phyloP scores from a whole-genome alignment of 73 alveolate genomes.

The Paramecium sexaurelia region DNA sequence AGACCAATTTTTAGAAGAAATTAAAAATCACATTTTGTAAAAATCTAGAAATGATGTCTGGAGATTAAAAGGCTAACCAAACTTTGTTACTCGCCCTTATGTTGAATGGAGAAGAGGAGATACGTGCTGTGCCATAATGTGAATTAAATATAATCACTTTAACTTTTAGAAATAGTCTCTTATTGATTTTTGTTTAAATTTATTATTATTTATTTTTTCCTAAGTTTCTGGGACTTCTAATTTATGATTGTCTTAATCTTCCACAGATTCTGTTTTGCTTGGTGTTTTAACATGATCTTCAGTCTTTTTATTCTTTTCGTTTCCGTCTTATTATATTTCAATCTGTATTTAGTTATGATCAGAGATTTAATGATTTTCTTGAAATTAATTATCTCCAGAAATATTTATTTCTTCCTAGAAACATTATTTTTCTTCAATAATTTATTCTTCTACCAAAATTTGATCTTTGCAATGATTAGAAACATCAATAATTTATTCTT shows the following conservation, averaged over 20 bases:
- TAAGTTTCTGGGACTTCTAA: slow-evolving; percentile 35
- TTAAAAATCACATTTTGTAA: neutral
- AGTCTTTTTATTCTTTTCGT: neutral
- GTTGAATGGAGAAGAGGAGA: slow-evolving; percentile 53
- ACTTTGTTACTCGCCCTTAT: slow-evolving; percentile 12
- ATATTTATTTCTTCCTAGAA: neutral
- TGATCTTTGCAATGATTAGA: neutral
- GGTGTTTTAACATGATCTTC: slow-evolving; percentile 50
- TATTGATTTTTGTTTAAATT: slow-evolving; percentile 2
- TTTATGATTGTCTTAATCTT: slow-evolving; percentile 19
- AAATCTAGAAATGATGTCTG: slow-evolving; percentile 44
- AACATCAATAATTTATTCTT: neutral
- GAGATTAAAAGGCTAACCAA: slow-evolving; percentile 39
- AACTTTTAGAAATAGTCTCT: slow-evolving; percentile 11
- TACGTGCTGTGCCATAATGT: slow-evolving; percentile 39
- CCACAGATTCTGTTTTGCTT: slow-evolving; percentile 52
- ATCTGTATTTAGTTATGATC: neutral
- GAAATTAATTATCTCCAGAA: neutral
- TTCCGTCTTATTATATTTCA: neutral
- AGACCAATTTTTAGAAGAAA: slow-evolving; percentile 33
- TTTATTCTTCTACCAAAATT: neutral
- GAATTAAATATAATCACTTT: slow-evolving; percentile 30
- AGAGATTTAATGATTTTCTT: neutral
- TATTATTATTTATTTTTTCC: slow-evolving; percentile 1
- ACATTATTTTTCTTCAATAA: neutral